Percentiles rank a stretch among this genome's conserved stretches.
phyloP scores from a whole-genome alignment of 257 asterid species.

The Solanum paucissectum region DNA sequence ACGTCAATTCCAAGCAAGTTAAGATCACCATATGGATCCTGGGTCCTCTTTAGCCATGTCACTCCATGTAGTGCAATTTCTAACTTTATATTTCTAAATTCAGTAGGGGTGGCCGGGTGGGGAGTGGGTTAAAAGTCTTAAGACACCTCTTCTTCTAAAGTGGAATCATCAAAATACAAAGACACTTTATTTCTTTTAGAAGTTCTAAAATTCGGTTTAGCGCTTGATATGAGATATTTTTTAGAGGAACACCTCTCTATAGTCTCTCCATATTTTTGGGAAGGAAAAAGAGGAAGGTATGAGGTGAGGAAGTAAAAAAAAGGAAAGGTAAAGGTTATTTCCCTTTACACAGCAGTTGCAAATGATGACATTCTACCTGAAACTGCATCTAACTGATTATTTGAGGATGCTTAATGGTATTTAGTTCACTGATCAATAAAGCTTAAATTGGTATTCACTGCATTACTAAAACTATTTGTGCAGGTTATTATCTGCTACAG shows the following conservation, averaged over 20 bases:
- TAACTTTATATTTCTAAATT: neutral
- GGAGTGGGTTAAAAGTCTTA: neutral
- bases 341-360: neutral
- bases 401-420: neutral
- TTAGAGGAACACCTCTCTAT: neutral
- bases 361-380: neutral
- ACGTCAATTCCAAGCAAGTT: neutral
- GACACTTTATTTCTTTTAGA: neutral
- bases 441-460: neutral
- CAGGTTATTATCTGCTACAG: constrained; percentile 97
- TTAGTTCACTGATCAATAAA: neutral
- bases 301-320: neutral
- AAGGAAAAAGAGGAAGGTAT: neutral
- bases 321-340: neutral
- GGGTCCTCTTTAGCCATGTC: neutral
- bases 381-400: neutral
- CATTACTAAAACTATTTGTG: constrained; percentile 15
- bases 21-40: neutral
- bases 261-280: neutral
- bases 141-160: neutral
- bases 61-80: neutral
- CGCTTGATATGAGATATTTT: neutral
- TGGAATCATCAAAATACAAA: neutral
- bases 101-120: neutral
- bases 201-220: neutral